These are phyloP conservation scores for Cryptococcus maquisensis DNA, from an alignment of 1,284 basidiomycete genomes.

Conservation along the genomic window DNA sequence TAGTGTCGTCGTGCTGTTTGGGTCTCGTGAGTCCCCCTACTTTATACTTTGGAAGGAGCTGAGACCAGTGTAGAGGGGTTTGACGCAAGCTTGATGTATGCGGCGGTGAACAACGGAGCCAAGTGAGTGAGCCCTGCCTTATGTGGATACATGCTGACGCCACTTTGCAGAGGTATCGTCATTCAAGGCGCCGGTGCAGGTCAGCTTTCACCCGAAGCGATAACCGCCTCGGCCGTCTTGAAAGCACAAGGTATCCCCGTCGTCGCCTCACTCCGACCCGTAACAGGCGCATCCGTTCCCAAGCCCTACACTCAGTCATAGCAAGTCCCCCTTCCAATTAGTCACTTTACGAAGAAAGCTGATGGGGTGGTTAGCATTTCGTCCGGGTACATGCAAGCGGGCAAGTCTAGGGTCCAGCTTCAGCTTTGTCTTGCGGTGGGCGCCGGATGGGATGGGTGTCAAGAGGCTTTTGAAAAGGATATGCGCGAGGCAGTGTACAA, in stretches of 20 bases:
- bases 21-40: constrained; percentile 5
- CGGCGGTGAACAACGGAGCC: constrained; percentile 12
- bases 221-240: constrained; percentile 2
- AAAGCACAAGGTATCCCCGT: constrained; percentile 10
- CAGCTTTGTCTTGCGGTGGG: constrained; percentile 15
- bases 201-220: constrained; percentile 4
- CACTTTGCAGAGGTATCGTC: constrained; percentile 8
- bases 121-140: constrained; percentile 6
- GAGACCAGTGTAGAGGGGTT: constrained; percentile 6
- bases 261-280: constrained; percentile 11
- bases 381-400: constrained; percentile 14
- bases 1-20: constrained; percentile 12
- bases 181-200: constrained; percentile 16
- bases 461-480: constrained; percentile 13
- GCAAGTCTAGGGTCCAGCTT: constrained; percentile 14
- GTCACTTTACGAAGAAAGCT: background rate
- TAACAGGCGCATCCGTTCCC: constrained; percentile 9
- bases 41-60: background rate
- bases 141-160: background rate
- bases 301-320: constrained; percentile 5
- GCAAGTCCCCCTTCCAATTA: too few species aligned
- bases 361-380: constrained; percentile 3
- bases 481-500: constrained; percentile 12
- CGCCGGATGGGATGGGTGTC: constrained; percentile 11
- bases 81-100: constrained; percentile 12